Conservation (phyloP, 106 monocot genomes). For the Narthecium ossifragum region DNA sequence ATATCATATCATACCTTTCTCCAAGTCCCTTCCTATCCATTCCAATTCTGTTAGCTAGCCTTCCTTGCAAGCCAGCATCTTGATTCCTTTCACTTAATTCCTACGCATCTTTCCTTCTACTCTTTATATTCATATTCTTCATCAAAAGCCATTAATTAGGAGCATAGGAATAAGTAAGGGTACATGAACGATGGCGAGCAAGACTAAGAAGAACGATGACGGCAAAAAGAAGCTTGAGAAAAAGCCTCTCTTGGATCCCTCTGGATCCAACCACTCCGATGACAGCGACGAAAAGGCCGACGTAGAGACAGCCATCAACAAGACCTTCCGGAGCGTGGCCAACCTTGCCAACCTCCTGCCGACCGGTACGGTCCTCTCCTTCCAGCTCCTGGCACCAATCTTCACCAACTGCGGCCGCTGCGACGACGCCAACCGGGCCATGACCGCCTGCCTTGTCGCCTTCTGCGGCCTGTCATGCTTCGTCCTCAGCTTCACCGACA, state of each 20-base stretch:
- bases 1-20: too few species aligned
- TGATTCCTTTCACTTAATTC: too few species aligned
- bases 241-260: not conserved
- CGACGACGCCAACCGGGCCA: not conserved
- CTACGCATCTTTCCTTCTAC: too few species aligned
- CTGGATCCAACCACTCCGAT: not conserved
- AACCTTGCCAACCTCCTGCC: constrained; percentile 3
- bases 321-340: constrained; percentile 8
- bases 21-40: too few species aligned
- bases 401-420: constrained; percentile 8
- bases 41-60: too few species aligned
- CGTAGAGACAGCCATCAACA: constrained; percentile 2
- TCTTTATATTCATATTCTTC: too few species aligned
- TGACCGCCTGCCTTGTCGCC: not conserved
- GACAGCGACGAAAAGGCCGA: too few species aligned
- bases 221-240: not conserved
- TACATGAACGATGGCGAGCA: not conserved
- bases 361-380: constrained; percentile 4
- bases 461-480: constrained; percentile 4
- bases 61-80: too few species aligned
- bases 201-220: not conserved
- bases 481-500: constrained; percentile 9
- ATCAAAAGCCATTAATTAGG: too few species aligned
- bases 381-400: constrained; percentile 1
- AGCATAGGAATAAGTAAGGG: too few species aligned